A percentile compares a stretch with the other conserved stretches of the same genome.
phyloP scores from a whole-genome alignment of 805 yeast genomes.

The Candida krabiensis region DNA sequence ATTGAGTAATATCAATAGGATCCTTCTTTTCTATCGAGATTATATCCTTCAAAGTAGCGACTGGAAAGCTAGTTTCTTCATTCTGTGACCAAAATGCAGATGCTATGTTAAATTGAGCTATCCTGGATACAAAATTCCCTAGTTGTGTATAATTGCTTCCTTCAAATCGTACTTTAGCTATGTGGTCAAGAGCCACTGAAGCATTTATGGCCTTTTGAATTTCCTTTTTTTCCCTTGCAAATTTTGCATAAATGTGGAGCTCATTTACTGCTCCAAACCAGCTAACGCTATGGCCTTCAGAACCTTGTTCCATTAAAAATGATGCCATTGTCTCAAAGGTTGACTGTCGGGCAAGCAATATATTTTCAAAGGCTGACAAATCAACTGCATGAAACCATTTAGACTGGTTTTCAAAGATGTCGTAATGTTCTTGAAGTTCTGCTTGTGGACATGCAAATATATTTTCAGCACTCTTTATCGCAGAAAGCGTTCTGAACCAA shows the following conservation, averaged over 20 bases:
- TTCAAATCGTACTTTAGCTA: slow-evolving; percentile 28
- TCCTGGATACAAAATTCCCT: slow-evolving; percentile 11
- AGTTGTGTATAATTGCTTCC: slow-evolving; percentile 7
- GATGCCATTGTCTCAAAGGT: slow-evolving; percentile 32
- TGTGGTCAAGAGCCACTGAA: slow-evolving; percentile 42
- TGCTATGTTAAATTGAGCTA: slow-evolving; percentile 52
- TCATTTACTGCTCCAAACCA: slow-evolving; percentile 36
- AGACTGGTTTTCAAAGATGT: slow-evolving; percentile 20
- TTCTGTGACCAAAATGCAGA: slow-evolving; percentile 64
- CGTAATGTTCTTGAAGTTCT: slow-evolving; percentile 2
- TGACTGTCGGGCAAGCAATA: slow-evolving; percentile 43
- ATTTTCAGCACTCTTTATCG: slow-evolving; percentile 26
- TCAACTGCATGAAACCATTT: slow-evolving; percentile 41
- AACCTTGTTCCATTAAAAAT: neutral
- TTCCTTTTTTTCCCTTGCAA: slow-evolving; percentile 38
- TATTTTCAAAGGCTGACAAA: slow-evolving; percentile 39
- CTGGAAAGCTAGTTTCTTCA: slow-evolving; percentile 51
- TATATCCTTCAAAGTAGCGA: slow-evolving; percentile 48
- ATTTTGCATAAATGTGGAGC: slow-evolving; percentile 40
- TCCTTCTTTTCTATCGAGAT: slow-evolving; percentile 10
- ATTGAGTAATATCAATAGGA: slow-evolving; percentile 2
- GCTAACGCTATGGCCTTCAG: slow-evolving; percentile 11
- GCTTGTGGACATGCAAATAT: slow-evolving; percentile 14
- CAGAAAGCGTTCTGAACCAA: slow-evolving; percentile 34
- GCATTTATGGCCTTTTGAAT: slow-evolving; percentile 54